phyloP scores from a whole-genome alignment of 2,329 filamentous ascomycete genomes.

The Penicillium thymicola region DNA sequence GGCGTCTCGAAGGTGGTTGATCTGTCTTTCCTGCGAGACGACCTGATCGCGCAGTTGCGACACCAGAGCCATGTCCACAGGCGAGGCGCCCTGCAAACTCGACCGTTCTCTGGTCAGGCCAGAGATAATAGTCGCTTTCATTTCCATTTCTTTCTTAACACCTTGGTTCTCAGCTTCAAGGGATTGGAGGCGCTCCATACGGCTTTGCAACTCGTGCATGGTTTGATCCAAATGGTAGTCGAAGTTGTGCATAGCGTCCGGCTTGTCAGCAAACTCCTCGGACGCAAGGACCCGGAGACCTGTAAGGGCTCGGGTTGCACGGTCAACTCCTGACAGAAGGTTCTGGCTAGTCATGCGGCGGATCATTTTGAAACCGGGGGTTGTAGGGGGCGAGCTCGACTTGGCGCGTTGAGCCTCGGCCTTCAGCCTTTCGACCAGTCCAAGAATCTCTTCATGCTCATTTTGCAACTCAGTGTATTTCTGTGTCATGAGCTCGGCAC shows the following conservation, averaged over 20 bases:
- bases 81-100: slow-evolving; percentile 74
- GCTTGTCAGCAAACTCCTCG: slow-evolving; percentile 77
- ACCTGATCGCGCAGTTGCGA: slow-evolving; percentile 84
- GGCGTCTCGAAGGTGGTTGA: slow-evolving; percentile 68
- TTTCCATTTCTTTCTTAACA: slow-evolving; percentile 93
- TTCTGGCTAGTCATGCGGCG: slow-evolving; percentile 91
- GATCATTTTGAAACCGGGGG: slow-evolving; percentile 58
- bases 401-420: slow-evolving; percentile 78
- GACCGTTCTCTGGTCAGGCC: slow-evolving; percentile 89
- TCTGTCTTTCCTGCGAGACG: slow-evolving; percentile 77
- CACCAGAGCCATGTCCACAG: slow-evolving; percentile 88
- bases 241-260: slow-evolving; percentile 86
- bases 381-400: slow-evolving; percentile 51
- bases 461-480: slow-evolving; percentile 81
- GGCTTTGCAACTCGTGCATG: slow-evolving; percentile 83
- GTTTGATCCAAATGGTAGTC: slow-evolving; percentile 87
- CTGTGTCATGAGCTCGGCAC: slow-evolving; percentile 67
- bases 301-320: slow-evolving; percentile 85
- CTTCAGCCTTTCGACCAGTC: slow-evolving; percentile 88
- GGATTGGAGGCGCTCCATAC: slow-evolving; percentile 85
- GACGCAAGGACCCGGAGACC: slow-evolving; percentile 83
- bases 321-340: slow-evolving; percentile 73
- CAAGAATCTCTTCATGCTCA: slow-evolving; percentile 76
- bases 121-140: slow-evolving; percentile 92
- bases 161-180: slow-evolving; percentile 79